Base-by-base conservation (phyloP, 2,329 filamentous ascomycete species). In the Fusarium torreyae region DNA sequence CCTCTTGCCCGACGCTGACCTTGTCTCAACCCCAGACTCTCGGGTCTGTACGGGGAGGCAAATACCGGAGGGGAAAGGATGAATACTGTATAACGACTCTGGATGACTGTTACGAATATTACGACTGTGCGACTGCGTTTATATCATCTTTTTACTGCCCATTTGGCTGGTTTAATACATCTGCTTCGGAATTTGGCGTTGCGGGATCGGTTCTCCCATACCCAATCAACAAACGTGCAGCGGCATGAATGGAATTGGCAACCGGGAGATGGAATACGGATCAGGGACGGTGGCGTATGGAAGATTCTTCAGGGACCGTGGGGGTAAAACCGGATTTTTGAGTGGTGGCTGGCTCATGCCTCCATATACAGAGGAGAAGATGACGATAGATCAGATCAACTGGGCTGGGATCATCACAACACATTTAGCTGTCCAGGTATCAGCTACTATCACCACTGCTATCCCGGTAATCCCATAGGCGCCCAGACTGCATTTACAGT, bases 21-120 rank as follows among this genome's bases (percentile, higher is more conserved):
- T 43, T 51, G n/a, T 22, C 31, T 56, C 26, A 22, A 39, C 26
- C 31, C 24, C 26, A 18, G 64, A 64, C 63, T 60, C 31, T 56
- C 15, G 33, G 40, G 58, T 53, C 22, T 31, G 43, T n/a, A n/a
- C 39, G 57, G 31, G 28, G 43, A 38, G n/a, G 38, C 24, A 52
- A 49, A 18, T n/a, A 39, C 13, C 33, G 45, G 18, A 59, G 48
- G 49, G 31, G 38, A 57, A 44, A 53, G 51, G 50, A 50, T 49
- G 61, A 69, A 65, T 46, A 65, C 66, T 70, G 66, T 68, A 74
- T 73, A 62, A 75, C 67, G 73, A 75, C 68, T 66, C 70, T 74
- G 72, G 61, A 75, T 64, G 73, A 75, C 71, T 68, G 64, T 75
- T 73, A 75, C 60, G 73, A 75, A 63, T 63, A 72, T 60, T 54